Evolutionary conservation across 768 basidiomycete genomes (phyloP), one percentile per base, ranked within the genome.

Genomic region (Lactarius tabidus): DNA sequence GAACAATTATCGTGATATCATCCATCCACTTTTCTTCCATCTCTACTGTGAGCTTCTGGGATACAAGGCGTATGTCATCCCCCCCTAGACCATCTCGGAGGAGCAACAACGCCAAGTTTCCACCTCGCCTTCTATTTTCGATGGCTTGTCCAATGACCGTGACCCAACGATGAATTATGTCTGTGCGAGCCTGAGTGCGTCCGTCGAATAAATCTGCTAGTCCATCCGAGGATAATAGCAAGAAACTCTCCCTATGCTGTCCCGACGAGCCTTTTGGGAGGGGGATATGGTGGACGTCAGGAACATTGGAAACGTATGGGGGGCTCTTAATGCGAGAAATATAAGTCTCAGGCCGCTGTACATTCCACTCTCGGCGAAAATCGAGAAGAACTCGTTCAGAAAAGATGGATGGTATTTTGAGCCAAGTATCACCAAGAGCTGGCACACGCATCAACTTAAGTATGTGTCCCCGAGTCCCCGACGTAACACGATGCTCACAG

Each of bases 11-110:
- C 9, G 81, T 82, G 23, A 79, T 76, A 65, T 82, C 81, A 65
- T 82, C 82, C 72, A 82, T 78, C 81, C 81, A 82, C 61, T 76
- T 76, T 43, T 79, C 80, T 61, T 78, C 78, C 77, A 81, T 82
- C 72, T 82, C 82, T 52, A 82, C 73, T 9, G 81, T 83, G 36
- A 82, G 60, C 52, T 76, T 78, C 66, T 76, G 75, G n/a, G 81
- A 82, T 15, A 75, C 77, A 6, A 75, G 72, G 20, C 75, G 72
- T 15, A 69, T 64, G 64, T 83, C 75, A 18, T 75, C 72, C 29
- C 81, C 81, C 9, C 81, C 81, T 10, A 82, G 71, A 2, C 76
- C 79, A 28, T 79, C 76, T 28, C 81, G 75, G 4, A 82, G 74
- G 45, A 82, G 70, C 52, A 71, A 64, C 33, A 82, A 68, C 12